Conservation (phyloP, 495 filamentous ascomycete species). For the Neurospora terricola region DNA sequence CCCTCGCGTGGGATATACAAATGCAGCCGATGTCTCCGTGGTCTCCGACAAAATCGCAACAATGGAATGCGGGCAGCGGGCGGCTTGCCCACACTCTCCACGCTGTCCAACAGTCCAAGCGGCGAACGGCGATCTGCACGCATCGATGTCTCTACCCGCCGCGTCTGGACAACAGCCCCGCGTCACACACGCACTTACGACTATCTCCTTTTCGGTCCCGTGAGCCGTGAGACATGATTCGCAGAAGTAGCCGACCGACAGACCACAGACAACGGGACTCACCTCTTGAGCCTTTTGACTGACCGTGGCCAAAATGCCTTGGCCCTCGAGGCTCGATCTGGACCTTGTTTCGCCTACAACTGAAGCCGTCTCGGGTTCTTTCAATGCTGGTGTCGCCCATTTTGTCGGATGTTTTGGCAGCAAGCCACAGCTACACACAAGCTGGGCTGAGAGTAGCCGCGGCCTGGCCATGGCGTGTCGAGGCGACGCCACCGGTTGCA, state of each 20-base stretch:
- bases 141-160: not conserved
- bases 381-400: not conserved
- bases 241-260: not conserved
- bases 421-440: not conserved
- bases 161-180: not conserved
- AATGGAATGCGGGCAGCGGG: not conserved
- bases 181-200: not conserved
- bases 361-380: not conserved
- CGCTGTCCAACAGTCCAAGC: not conserved
- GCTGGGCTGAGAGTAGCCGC: not conserved
- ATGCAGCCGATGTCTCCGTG: not conserved
- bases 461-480: not conserved
- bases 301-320: not conserved
- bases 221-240: not conserved
- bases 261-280: not conserved
- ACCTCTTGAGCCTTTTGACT: not conserved
- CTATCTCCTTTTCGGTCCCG: not conserved
- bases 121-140: not conserved
- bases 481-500: not conserved
- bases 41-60: not conserved
- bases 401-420: not conserved
- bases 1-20: not conserved
- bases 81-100: not conserved
- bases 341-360: not conserved
- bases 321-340: not conserved